Evolutionary conservation across 2,329 filamentous ascomycete genomes (phyloP).

Genomic region (Pseudogymnoascus sp.): DNA sequence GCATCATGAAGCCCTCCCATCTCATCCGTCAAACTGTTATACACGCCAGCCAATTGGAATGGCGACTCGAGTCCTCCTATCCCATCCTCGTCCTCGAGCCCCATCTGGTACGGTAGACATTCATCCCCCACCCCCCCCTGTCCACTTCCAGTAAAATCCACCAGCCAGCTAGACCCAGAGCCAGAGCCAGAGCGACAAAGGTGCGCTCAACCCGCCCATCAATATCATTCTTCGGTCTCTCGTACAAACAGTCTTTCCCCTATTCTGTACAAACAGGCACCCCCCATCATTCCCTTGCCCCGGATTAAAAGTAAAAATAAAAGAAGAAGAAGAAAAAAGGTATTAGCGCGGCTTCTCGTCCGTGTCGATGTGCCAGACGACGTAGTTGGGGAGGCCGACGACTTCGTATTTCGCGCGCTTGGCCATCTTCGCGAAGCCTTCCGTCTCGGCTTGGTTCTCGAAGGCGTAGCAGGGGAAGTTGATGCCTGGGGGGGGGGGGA

Average conservation of each 20-base stretch:
- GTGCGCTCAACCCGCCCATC: not conserved
- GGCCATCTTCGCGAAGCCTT: slow-evolving; percentile 98
- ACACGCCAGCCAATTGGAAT: not conserved
- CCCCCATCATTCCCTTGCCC: not conserved
- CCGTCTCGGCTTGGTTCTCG: slow-evolving; percentile 97
- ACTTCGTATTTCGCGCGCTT: slow-evolving; percentile 92
- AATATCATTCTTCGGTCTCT: not conserved
- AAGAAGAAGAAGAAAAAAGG: not conserved
- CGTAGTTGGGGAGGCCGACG: slow-evolving; percentile 87
- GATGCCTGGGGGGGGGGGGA: slow-evolving; percentile 52
- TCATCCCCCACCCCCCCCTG: no score
- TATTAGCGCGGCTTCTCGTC: slow-evolving; percentile 81
- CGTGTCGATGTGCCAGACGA: slow-evolving; percentile 98
- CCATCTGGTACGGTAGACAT: not conserved
- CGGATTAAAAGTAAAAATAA: not conserved
- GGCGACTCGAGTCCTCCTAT: not conserved
- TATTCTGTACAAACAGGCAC: not conserved
- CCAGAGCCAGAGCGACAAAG: not conserved
- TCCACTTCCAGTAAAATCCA: not conserved
- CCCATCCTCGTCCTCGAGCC: not conserved
- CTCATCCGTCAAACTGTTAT: not conserved
- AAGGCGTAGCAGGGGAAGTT: slow-evolving; percentile 97
- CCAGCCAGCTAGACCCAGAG: not conserved
- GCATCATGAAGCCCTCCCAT: not conserved
- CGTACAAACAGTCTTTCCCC: not conserved